Evolutionary conservation across 2,329 filamentous ascomycete species (phyloP), one percentile per base, ranked within the genome.

Genomic region (Colletotrichum liriopes): DNA sequence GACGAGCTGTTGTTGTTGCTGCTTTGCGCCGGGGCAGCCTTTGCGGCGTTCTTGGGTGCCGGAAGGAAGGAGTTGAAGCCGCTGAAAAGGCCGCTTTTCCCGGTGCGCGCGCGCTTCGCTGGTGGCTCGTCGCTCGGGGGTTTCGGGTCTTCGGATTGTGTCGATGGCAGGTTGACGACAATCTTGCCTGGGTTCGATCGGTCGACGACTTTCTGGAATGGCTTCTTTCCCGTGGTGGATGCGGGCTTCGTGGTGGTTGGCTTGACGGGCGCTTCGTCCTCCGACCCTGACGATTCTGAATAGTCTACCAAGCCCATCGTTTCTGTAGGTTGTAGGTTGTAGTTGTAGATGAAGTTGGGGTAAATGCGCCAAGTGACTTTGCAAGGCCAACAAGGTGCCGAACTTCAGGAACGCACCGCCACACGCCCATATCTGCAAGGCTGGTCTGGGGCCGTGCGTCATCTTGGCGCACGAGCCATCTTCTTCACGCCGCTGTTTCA

Each of bases 41-140:
- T 80, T 63, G 80, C 83, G 20, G 83, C 78, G 73, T 88, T 87
- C 79, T 98, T 98, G 5, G 96, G 95, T 35, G 95, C 87, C 3
- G 96, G 96, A 26, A 98, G 87, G 76, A 98, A 91, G 2, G 94
- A 92, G 80, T 96, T 96, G 85, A 98, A 96, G 2, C 92, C 93
- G 63, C 93, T 89, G 77, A 97, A 95, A 5, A 89, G 87, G 37
- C 91, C 90, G 9, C 82, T 78, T 5, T 77, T 77, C 2, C 81
- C 77, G 1, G 89, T 89, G 61, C 91, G 91, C 23, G 89, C 87
- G 72, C 92, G 91, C 80, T 98, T 98, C 1, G 92, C 86, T 0
- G 93, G 92, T 0, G 92, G 92, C 35, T 86, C 86, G 35, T 87
- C 86, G 66, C 80, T 82, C 32, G 82, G 79, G 26, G 82, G 80